These are phyloP conservation scores for Cutaneotrichosporon sp. DNA, from an alignment of 1,284 basidiomycete genomes.

Conservation along the genomic window DNA sequence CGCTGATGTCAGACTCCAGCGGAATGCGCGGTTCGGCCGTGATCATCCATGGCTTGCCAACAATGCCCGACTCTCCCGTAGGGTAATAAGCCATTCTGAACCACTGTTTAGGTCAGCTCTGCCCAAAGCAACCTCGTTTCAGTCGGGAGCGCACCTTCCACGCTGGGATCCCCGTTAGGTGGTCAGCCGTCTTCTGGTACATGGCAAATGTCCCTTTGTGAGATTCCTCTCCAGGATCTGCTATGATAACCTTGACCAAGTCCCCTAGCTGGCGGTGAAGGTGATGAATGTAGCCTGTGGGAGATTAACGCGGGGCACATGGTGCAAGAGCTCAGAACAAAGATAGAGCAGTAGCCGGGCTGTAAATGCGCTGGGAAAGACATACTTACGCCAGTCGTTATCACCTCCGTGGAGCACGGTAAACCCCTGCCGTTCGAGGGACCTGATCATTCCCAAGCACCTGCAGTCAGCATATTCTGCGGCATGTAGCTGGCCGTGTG, in stretches of 20 bases:
- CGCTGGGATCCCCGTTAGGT: constrained; percentile 22
- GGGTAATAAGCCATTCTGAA: constrained; percentile 26
- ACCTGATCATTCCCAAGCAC: constrained; percentile 9
- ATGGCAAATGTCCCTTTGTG: constrained; percentile 3
- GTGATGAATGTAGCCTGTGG: constrained; percentile 21
- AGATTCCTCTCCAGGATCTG: constrained; percentile 5
- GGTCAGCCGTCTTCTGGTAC: constrained; percentile 14
- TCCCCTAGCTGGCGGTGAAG: constrained; percentile 25
- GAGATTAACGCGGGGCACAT: too few relatives aligned
- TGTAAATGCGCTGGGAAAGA: neutral
- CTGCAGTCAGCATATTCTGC: neutral
- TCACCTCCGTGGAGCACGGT: constrained; percentile 23
- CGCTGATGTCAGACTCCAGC: neutral
- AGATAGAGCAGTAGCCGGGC: neutral
- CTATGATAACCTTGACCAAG: constrained; percentile 20
- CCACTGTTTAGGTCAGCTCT: constrained; percentile 6
- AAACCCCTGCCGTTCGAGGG: constrained; percentile 22
- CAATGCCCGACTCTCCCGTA: constrained; percentile 9
- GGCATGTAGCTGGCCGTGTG: too few relatives aligned
- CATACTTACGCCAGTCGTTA: constrained; percentile 23
- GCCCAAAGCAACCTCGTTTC: too few relatives aligned
- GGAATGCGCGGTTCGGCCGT: constrained; percentile 7
- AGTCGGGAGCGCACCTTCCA: constrained; percentile 28
- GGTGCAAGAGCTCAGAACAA: too few relatives aligned
- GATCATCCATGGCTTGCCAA: constrained; percentile 21